Evolutionary conservation across 805 yeast genomes (phyloP).

Genomic region (Candida nitratophila): DNA sequence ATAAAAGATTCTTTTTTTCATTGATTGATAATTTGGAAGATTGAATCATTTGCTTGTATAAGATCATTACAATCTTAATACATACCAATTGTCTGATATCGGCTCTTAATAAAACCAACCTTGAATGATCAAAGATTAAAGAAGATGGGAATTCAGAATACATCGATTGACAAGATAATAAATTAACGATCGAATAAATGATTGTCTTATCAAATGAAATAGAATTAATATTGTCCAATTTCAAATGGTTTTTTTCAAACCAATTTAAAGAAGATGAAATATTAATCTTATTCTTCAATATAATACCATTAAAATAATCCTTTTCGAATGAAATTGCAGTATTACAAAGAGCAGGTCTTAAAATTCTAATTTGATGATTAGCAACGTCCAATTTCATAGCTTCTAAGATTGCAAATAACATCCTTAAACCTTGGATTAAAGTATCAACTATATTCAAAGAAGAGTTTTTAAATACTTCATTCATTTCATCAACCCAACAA

Average conservation of each 20-base stretch:
- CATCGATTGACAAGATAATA: slow-evolving; percentile 75
- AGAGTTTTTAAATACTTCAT: slow-evolving; percentile 50
- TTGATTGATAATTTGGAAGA: slow-evolving; percentile 21
- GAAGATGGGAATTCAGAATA: slow-evolving; percentile 78
- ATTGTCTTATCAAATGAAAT: slow-evolving; percentile 17
- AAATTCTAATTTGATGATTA: slow-evolving; percentile 82
- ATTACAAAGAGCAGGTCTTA: slow-evolving; percentile 77
- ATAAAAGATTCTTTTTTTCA: slow-evolving; percentile 28
- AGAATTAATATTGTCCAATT: slow-evolving; percentile 8
- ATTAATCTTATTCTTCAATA: slow-evolving; percentile 50
- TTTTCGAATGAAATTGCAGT: slow-evolving; percentile 86
- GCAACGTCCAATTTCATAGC: slow-evolving; percentile 95
- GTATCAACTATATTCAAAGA: slow-evolving; percentile 10
- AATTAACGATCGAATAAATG: slow-evolving; percentile 48
- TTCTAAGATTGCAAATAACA: slow-evolving; percentile 76
- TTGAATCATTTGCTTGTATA: slow-evolving; percentile 61
- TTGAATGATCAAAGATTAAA: slow-evolving; percentile 75
- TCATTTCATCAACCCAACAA: slow-evolving; percentile 82
- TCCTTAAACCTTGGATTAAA: slow-evolving; percentile 69
- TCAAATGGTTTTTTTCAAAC: slow-evolving; percentile 38
- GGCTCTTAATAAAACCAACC: slow-evolving; percentile 71
- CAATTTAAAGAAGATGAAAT: slow-evolving; percentile 57
- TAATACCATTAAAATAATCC: slow-evolving; percentile 61
- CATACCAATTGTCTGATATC: slow-evolving; percentile 83
- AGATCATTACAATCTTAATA: slow-evolving; percentile 60